Evolutionary conservation across 2,329 filamentous ascomycete species (phyloP).

Genomic region (Cordyceps pruinosa): DNA sequence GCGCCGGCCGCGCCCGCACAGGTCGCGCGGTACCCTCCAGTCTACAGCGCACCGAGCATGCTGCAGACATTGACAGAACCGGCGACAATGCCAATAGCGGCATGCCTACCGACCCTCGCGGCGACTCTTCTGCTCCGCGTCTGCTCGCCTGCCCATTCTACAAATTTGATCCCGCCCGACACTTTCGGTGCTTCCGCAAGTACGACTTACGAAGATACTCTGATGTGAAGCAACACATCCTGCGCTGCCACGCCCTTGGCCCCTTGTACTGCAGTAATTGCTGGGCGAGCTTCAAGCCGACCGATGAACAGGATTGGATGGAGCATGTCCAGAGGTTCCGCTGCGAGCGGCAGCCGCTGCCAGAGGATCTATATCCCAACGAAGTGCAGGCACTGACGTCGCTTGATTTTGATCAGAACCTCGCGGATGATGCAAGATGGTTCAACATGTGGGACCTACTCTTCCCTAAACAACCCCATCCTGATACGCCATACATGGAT

Average conservation of each 20-base stretch:
- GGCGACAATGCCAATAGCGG: too few relatives aligned
- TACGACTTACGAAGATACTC: background rate
- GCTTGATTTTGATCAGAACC: background rate
- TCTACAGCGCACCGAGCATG: too few relatives aligned
- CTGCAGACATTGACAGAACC: too few relatives aligned
- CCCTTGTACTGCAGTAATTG: background rate
- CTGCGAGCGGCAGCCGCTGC: background rate
- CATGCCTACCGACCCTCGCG: too few relatives aligned
- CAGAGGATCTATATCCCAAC: background rate
- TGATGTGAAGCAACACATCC: background rate
- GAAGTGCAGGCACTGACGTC: background rate
- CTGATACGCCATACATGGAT: background rate
- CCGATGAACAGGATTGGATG: background rate
- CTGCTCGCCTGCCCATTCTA: background rate
- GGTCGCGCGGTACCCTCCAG: too few relatives aligned
- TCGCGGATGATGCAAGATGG: background rate
- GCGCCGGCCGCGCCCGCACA: too few relatives aligned
- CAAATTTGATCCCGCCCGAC: background rate
- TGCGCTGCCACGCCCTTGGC: background rate
- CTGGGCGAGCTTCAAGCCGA: background rate
- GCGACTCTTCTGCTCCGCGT: background rate
- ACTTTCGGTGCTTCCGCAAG: background rate
- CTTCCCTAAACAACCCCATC: background rate
- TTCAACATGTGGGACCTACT: background rate
- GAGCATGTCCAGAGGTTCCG: background rate